phyloP scores from a whole-genome alignment of 2,329 filamentous ascomycete genomes.

The Coniochaeta sp. region DNA sequence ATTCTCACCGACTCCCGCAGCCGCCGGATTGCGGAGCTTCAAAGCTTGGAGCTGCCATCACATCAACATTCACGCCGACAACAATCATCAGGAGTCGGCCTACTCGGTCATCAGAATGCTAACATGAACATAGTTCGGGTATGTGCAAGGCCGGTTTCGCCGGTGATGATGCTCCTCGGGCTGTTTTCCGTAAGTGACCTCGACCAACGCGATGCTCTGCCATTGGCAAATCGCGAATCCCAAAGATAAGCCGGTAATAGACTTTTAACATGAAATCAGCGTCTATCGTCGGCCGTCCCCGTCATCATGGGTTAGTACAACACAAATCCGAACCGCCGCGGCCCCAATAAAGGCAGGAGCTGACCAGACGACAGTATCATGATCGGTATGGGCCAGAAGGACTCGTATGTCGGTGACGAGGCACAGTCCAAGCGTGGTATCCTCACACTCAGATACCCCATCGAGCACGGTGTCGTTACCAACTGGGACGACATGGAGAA shows the following conservation, averaged over 20 bases:
- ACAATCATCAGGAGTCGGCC: background rate
- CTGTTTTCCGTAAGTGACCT: conserved; percentile 94
- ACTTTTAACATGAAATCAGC: conserved; percentile 44
- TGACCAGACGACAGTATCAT: conserved; percentile 67
- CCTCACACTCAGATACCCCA: conserved; percentile 97
- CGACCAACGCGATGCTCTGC: conserved; percentile 6
- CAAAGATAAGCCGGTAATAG: background rate
- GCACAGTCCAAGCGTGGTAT: conserved; percentile 99
- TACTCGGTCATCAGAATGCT: conserved; percentile 17
- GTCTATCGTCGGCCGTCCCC: conserved; percentile 98
- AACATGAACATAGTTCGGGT: conserved; percentile 70
- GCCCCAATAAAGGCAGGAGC: conserved; percentile 4
- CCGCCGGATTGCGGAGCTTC: background rate
- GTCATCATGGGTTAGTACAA: conserved; percentile 92
- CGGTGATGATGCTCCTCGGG: conserved; percentile 99
- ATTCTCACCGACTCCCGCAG: conserved; percentile 25
- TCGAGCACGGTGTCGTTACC: conserved; percentile 99
- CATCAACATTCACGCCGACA: conserved; percentile 2
- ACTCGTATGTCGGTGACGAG: conserved; percentile 99
- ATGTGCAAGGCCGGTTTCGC: conserved; percentile 99
- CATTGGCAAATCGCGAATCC: background rate
- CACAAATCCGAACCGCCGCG: background rate
- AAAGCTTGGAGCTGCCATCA: conserved; percentile 10
- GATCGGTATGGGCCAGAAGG: conserved; percentile 99
- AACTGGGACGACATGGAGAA: conserved; percentile 99